Evolutionary conservation across 768 basidiomycete genomes (phyloP), one percentile per base, ranked within the genome.

Genomic region (Russula emetica): DNA sequence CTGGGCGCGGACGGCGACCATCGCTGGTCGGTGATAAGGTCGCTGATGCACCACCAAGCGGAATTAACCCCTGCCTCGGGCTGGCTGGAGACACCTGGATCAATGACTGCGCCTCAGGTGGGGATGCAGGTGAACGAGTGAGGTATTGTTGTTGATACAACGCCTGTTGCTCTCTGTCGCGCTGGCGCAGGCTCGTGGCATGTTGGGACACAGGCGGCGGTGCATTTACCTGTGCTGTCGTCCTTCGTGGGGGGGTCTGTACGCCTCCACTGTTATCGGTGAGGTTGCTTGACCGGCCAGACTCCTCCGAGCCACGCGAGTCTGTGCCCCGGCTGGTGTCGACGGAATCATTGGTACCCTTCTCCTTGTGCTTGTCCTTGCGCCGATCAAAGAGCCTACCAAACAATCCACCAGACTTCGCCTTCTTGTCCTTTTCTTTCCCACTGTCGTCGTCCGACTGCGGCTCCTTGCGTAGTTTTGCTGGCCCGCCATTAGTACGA

Each of bases 91-190:
- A 87, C 6, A 88, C 73, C 13, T 89, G 92, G 71, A 89, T 89
- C 22, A 85, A 85, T 16, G 87, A 83, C 66, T 85, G 83, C 1
- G 82, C 82, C 66, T 94, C 89, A 0, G 89, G 87, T 2, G 87
- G 85, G 1, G 88, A 86, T 0, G 89, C 83, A 1, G 92, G 90
- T 0, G 94, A 94, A 22, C 87, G 84, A 64, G 86, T 91, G 73
- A 97, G 90, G 71, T 96, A 94, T 70, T 92, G 88, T 42, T 65
- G 67, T 86, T 79, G 88, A 74, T 96, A 97, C 34, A 91, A 76
- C 11, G 85, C 85, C 73, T 94, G 92, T 60, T 94, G 89, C 67
- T 94, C 88, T 72, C 92, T 88, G 67, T 97, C 94, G 58, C 85
- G 83, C 74, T 94, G 90, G 64, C 92, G 88, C 44, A 97, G 77